Base-by-base conservation (phyloP, 2,329 filamentous ascomycete species). In the Decorospora gaudefroyi region DNA sequence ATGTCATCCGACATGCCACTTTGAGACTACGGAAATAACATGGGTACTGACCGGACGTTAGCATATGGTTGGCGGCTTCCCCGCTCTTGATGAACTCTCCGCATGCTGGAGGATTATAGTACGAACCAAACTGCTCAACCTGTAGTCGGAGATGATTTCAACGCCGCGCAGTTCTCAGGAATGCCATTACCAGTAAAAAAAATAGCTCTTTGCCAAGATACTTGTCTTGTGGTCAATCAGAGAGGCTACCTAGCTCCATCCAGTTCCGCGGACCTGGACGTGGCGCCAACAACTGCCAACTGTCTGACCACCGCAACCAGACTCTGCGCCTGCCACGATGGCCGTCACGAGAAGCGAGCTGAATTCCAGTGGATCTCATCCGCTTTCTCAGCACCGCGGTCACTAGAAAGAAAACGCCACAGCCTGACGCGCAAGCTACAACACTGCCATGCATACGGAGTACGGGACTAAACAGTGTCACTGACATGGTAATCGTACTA, bases 331-430 rank as follows among this genome's bases (percentile, higher is more conserved):
- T 42, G 31, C 40, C 15, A 42, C 44, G 12, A 33, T 38, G 39
- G 29, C 25, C 25, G 18, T 43, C 19, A 33, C 32, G 9, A 43
- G 39, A 38, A 3, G 25, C 39, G 34, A 33, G 44, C 44, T 47
- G 44, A 43, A 23, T 25, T 37, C n/a, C n/a, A n/a, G 33, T 25
- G 44, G 39, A 26, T 39, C 39, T 28, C 23, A 22, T 47, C 33
- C 29, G 26, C 17, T 19, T 17, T 4, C 35, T 19, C 39, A 43
- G 27, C 39, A 16, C 21, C 22, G 30, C 33, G 29, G 25, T 23
- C 25, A 13, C 21, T 12, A 19, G 18, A 36, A 13, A 28, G 12
- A 25, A 43, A 23, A n/a, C n/a, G 29, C 33, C 23, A 47, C 40
- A 15, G 13, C n/a, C n/a, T 30, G 42, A 31, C 27, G 16, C 30